phyloP scores from a whole-genome alignment of 345 rosid genomes.

The Hypericum androsaemum region DNA sequence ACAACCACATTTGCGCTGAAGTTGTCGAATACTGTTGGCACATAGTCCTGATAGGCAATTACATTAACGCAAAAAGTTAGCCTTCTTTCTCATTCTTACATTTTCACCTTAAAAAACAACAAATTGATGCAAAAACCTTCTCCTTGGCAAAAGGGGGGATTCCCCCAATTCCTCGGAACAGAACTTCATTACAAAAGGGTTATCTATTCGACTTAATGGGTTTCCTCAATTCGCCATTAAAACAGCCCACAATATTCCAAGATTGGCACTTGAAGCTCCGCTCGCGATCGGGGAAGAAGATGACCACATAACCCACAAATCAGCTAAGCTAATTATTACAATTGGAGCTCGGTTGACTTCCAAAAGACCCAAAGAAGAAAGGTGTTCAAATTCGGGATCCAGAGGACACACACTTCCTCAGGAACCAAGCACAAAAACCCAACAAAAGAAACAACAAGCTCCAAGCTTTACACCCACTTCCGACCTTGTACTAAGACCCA shows the following conservation, averaged over 20 bases:
- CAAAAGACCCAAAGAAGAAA: not conserved
- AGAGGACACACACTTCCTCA: conserved; percentile 4
- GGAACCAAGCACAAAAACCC: conserved; percentile 9
- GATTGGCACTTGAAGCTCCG: not conserved
- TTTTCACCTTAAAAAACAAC: not conserved
- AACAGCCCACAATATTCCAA: conserved; percentile 1
- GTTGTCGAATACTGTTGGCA: conserved; percentile 78
- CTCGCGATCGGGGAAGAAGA: not conserved
- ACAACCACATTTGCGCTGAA: conserved; percentile 81
- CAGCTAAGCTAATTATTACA: conserved; percentile 2
- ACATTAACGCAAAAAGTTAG: no score
- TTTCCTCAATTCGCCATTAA: no score
- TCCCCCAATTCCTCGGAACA: not conserved
- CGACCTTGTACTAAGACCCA: no score
- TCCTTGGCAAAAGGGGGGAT: not conserved
- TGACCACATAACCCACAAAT: not conserved
- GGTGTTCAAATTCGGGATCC: no score
- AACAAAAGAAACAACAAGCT: conserved; percentile 1
- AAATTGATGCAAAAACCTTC: not conserved
- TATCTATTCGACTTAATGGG: not conserved
- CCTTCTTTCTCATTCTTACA: no score
- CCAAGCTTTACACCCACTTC: not conserved
- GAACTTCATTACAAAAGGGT: no score
- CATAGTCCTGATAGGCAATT: conserved; percentile 47
- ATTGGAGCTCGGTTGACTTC: conserved; percentile 1